A percentile compares a stretch with the other conserved stretches of the same genome.
Conservation (phyloP, 2,329 filamentous ascomycete species). For the Fusarium sterilihyphosum region DNA sequence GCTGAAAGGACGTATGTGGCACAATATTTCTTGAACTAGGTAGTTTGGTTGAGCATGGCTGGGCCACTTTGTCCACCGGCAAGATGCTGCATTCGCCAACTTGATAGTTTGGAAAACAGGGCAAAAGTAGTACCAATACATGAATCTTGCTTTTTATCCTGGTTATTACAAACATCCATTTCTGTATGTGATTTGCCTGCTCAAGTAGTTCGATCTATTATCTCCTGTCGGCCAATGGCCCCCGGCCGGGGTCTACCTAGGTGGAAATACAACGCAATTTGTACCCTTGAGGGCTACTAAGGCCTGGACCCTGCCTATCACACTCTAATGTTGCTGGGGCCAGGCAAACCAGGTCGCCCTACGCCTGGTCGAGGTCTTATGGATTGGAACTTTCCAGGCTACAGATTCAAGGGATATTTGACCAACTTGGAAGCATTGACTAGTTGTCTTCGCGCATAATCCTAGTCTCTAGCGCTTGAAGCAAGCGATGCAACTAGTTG, state of each 20-base stretch:
- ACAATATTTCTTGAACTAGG: too few relatives aligned
- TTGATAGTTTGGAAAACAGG: background rate
- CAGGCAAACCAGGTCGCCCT: too few relatives aligned
- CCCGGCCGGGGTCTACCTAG: too few relatives aligned
- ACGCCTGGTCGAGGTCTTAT: too few relatives aligned
- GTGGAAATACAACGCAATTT: background rate
- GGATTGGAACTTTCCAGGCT: too few relatives aligned
- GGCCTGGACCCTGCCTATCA: fast-evolving
- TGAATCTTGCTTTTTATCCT: too few relatives aligned
- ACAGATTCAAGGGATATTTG: too few relatives aligned
- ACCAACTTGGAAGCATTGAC: too few relatives aligned
- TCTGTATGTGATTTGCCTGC: too few relatives aligned
- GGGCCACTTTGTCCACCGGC: fast-evolving
- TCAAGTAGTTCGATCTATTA: background rate
- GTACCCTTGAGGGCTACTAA: fast-evolving
- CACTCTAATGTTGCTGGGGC: too few relatives aligned
- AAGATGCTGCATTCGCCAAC: background rate
- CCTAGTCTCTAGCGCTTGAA: fast-evolving
- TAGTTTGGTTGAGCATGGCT: fast-evolving
- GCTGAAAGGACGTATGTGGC: background rate
- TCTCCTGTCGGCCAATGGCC: background rate
- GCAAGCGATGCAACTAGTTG: background rate
- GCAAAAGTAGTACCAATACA: fast-evolving
- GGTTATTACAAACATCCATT: fast-evolving
- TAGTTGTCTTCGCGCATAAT: too few relatives aligned